Evolutionary conservation across 192 early-diverging fungal genomes (phyloP), one percentile per base, ranked within the genome.

Genomic region (Anaeromyces robustus): DNA sequence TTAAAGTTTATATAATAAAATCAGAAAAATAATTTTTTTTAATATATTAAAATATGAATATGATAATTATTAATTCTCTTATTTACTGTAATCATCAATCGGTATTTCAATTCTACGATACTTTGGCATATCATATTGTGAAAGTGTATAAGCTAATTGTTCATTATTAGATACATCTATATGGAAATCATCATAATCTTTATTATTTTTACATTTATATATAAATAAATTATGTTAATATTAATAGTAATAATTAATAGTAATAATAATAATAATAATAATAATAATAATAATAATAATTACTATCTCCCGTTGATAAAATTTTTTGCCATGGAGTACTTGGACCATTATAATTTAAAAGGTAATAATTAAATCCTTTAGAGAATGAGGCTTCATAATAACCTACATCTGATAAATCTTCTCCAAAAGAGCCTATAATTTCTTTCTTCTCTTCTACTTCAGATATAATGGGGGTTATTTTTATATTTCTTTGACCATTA

Each of bases 331-430:
- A 94, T 17, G 96, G 96, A 9, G 95, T 85, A 81, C 90, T 90
- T 7, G 97, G 97, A 0, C 97, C 97, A 29, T 86, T 82, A 80
- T 97, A 96, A n/a, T 86, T 85, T 22, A 97, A 85, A 78, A 90
- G 79, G 80, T 94, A 95, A 84, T 94, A 96, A 28, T 87, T 86
- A 77, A 86, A 90, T 9, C 89, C 87, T 0, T 92, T 88, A 16
- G 95, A 96, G 83, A 98, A 95, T 12, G 83, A 84, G 0, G 89
- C 93, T 12, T 81, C 79, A 80, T 95, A 98, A 80, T 87, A 22
- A 68, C 52, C 52, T n/a, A n/a, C 26, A 52, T 30, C 34, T n/a
- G 43, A 30, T 34, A 79, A 79, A 22, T 59, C 28, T 22, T 79
- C 26, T 0, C 32, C 52, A 79, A 39, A 39, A 9, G 26, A 79